phyloP scores from a whole-genome alignment of 495 filamentous ascomycete species.

The Talaromyces borbonicus region DNA sequence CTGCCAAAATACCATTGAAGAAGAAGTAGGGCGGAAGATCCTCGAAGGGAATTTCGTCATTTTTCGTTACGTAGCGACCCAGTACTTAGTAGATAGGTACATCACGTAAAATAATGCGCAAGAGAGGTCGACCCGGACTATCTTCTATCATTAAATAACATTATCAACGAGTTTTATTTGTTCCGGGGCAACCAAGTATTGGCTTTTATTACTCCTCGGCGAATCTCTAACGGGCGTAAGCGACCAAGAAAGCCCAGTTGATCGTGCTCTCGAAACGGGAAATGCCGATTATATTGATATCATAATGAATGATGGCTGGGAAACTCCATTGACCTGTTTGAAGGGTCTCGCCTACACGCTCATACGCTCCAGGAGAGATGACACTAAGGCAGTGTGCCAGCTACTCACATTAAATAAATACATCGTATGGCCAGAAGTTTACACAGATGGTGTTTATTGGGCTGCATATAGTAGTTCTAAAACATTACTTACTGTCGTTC shows the following conservation, averaged over 20 bases:
- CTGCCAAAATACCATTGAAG: constrained; percentile 1
- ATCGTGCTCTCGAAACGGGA: background rate
- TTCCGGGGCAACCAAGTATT: background rate
- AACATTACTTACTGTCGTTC: constrained; percentile 1
- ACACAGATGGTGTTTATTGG: constrained; percentile 1
- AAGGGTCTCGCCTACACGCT: background rate
- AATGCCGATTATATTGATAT: constrained; percentile 1
- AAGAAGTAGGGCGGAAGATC: constrained; percentile 1
- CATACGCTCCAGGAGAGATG: constrained; percentile 1
- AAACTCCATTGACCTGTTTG: background rate
- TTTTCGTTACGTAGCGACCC: constrained; percentile 1
- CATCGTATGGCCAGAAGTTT: background rate
- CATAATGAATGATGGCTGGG: constrained; percentile 1
- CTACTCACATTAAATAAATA: background rate
- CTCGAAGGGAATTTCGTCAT: constrained; percentile 1
- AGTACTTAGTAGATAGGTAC: no score
- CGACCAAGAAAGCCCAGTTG: background rate
- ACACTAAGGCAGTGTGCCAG: background rate
- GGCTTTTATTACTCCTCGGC: background rate
- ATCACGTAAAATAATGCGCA: constrained; percentile 1
- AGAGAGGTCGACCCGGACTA: constrained; percentile 1
- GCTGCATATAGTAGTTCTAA: background rate
- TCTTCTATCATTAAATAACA: constrained; percentile 2
- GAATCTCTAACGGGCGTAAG: background rate
- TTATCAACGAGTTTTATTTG: constrained; percentile 1